Evolutionary conservation across 805 yeast species (phyloP), one percentile per base, ranked within the genome.

Genomic region (Teunomyces barrocoloradensis): DNA sequence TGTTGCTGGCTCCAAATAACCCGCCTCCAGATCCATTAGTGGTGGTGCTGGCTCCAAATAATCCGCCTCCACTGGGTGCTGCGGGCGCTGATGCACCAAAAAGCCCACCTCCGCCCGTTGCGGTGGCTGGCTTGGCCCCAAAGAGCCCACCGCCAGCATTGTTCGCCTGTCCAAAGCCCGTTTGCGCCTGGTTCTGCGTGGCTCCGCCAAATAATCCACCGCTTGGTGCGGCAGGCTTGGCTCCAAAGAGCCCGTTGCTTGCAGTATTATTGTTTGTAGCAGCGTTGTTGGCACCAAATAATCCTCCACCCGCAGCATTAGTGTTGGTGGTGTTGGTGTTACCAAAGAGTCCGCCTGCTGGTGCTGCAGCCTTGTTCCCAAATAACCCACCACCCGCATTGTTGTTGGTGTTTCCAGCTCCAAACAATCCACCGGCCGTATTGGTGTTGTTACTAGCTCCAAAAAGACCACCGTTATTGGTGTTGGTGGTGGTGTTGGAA

Each of bases 91-190:
- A 32, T 15, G 58, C 45, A 21, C 81, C 80, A 59, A 79, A 77
- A 28, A 76, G 58, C 25, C 77, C 65, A 42, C 77, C 81, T 32
- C 79, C 81, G 33, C 79, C 78, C 23, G 71, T 58, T 21, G 69
- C 35, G 37, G 30, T 57, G 53, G 48, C 61, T 66, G 44, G 46
- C 30, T 44, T 47, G 18, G 47, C 45, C 7, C 66, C 65, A 46
- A 60, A 60, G 2, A 58, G 39, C 3, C 63, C 66, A 3, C 65
- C 64, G 10, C 34, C 5, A 10, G 34, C 10, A n/a, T 48, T 49
- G 12, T 51, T 53, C 6, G 58, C 56, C 32, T 60, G 63, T 15
- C 71, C 69, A 27, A 60, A 47, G 4, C 62, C 61, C 9, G 58
- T 57, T 18, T 49, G 40, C 15, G 56, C 17, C 29, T 53, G 41